phyloP scores from a whole-genome alignment of 78 protist species.

The Chrysochromulina parva region DNA sequence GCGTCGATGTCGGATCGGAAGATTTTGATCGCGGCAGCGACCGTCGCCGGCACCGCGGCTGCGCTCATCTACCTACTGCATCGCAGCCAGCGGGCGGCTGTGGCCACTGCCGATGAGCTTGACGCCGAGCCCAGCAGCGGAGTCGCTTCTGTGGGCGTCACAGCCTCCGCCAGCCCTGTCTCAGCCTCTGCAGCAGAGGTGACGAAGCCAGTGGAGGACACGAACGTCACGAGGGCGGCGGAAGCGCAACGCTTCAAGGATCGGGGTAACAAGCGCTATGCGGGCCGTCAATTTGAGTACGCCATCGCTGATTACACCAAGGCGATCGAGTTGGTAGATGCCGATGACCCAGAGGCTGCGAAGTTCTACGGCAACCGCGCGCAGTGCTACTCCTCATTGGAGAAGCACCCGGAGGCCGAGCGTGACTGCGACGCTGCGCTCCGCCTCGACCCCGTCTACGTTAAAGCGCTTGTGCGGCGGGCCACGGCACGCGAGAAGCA shows the following conservation, averaged over 20 bases:
- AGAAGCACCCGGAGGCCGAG: neutral
- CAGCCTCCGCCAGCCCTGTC: too few relatives aligned
- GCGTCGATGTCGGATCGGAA: too few relatives aligned
- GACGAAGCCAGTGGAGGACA: too few relatives aligned
- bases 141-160: too few relatives aligned
- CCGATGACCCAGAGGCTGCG: neutral
- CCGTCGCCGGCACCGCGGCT: neutral
- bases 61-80: neutral
- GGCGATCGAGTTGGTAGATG: neutral
- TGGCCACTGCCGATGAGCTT: too few relatives aligned
- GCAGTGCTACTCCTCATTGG: neutral
- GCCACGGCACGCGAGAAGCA: neutral
- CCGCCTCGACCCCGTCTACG: neutral
- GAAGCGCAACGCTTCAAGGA: conserved; percentile 4
- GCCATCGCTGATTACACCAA: neutral
- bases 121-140: too few relatives aligned
- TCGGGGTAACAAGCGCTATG: conserved; percentile 9
- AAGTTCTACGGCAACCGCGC: conserved; percentile 17
- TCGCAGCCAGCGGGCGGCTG: too few relatives aligned
- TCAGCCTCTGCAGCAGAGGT: too few relatives aligned
- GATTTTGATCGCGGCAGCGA: neutral
- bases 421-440: conserved; percentile 23
- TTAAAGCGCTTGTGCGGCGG: neutral
- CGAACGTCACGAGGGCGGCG: too few relatives aligned
- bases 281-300: neutral